These are phyloP conservation scores for Aspergillus piperis DNA, from an alignment of 2,329 filamentous ascomycete species.

Conservation along the genomic window DNA sequence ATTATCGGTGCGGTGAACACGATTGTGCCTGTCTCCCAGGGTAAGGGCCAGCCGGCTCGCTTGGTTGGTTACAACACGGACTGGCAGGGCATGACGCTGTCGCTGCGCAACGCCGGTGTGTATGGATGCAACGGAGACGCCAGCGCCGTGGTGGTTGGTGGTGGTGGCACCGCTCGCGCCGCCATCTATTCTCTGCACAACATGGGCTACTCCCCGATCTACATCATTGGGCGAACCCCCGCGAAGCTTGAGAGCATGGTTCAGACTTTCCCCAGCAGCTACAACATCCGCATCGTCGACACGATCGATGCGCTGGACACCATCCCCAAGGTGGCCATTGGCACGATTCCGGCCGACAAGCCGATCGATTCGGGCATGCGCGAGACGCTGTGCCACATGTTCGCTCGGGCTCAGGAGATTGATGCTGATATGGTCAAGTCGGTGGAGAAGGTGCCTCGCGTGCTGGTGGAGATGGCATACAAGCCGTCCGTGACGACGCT, in stretches of 20 bases:
- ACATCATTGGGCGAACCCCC: constrained; percentile 76
- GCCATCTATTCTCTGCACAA: constrained; percentile 84
- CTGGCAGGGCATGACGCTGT: constrained; percentile 86
- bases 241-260: constrained; percentile 68
- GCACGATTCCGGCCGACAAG: constrained; percentile 85
- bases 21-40: constrained; percentile 65
- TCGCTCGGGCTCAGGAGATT: constrained; percentile 52
- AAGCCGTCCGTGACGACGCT: constrained; percentile 80
- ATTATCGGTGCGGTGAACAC: constrained; percentile 94
- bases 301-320: constrained; percentile 54
- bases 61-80: constrained; percentile 92
- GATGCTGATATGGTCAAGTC: constrained; percentile 39
- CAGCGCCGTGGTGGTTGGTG: constrained; percentile 80
- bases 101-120: constrained; percentile 70
- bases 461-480: constrained; percentile 95
- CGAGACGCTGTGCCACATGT: constrained; percentile 61
- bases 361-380: constrained; percentile 74
- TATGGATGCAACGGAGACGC: constrained; percentile 41
- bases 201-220: constrained; percentile 83
- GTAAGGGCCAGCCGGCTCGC: constrained; percentile 46
- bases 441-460: constrained; percentile 49
- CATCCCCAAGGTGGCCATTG: constrained; percentile 72
- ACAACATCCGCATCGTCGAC: constrained; percentile 68
- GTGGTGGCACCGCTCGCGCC: constrained; percentile 87
- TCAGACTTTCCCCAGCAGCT: constrained; percentile 70